Evolutionary conservation across 371 early-diverging fungal genomes (phyloP).

Genomic region (Mucor piriformis): DNA sequence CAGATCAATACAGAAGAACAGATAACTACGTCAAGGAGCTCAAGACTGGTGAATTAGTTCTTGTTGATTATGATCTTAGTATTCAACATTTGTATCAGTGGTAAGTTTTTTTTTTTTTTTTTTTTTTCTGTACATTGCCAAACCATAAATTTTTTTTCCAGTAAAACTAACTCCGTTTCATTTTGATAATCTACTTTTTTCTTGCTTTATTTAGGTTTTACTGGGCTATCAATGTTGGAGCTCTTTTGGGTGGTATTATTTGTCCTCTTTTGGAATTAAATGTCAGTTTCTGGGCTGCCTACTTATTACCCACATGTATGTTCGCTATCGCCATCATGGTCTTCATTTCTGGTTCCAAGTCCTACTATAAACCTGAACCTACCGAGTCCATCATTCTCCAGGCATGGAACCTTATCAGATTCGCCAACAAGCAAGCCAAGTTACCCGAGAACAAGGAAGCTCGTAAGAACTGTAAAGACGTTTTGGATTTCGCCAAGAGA

Average conservation of each 20-base stretch:
- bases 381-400: conserved; percentile 59
- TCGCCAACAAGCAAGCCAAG: conserved; percentile 42
- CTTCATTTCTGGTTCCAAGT: conserved; percentile 57
- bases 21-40: conserved; percentile 52
- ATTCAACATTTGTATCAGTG: conserved; percentile 67
- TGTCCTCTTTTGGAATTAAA: conserved; percentile 55
- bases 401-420: conserved; percentile 48
- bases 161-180: conserved; percentile 2
- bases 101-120: conserved; percentile 18
- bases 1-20: conserved; percentile 41
- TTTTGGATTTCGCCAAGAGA: conserved; percentile 61
- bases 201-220: conserved; percentile 60
- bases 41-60: conserved; percentile 53
- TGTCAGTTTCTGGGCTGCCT: conserved; percentile 57
- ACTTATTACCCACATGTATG: conserved; percentile 66
- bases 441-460: conserved; percentile 40
- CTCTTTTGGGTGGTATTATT: conserved; percentile 61
- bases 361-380: conserved; percentile 61
- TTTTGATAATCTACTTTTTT: conserved; percentile 13
- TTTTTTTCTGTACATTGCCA: neutral
- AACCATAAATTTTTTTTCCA: neutral
- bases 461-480: conserved; percentile 19
- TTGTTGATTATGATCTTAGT: conserved; percentile 65
- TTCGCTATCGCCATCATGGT: conserved; percentile 63
- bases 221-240: conserved; percentile 82